phyloP scores from a whole-genome alignment of 164 flowering plant genomes.

The Vitis rotundifolia region DNA sequence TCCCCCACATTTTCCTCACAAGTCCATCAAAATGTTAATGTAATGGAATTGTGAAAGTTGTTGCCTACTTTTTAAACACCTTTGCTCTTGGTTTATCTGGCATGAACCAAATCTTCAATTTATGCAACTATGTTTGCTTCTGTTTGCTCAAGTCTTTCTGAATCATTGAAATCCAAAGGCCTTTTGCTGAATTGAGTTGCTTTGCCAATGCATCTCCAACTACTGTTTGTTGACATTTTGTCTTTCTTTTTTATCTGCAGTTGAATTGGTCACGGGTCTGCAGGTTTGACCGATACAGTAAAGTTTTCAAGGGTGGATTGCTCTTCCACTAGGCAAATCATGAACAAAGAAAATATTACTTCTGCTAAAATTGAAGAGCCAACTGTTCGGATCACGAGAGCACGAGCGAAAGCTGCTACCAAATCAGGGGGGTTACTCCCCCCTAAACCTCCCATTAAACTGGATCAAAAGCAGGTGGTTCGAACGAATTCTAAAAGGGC shows the following conservation, averaged over 20 bases:
- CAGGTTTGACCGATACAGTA: slow-evolving; percentile 25
- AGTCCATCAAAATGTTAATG: too few relatives aligned
- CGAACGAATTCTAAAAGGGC: slow-evolving; percentile 30
- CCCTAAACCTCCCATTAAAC: slow-evolving; percentile 26
- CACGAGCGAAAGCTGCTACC: slow-evolving; percentile 35
- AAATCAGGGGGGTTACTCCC: slow-evolving; percentile 12
- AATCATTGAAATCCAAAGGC: too few relatives aligned
- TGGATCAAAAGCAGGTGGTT: slow-evolving; percentile 22
- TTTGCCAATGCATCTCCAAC: neutral
- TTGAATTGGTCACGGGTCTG: slow-evolving; percentile 3
- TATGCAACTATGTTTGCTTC: too few relatives aligned
- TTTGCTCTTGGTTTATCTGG: too few relatives aligned
- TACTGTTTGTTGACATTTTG: neutral
- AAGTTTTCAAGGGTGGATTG: neutral
- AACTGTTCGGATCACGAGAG: slow-evolving; percentile 29
- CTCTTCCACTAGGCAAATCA: slow-evolving; percentile 20
- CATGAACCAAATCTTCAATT: too few relatives aligned
- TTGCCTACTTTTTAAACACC: too few relatives aligned
- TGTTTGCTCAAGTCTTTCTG: too few relatives aligned
- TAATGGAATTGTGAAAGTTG: too few relatives aligned
- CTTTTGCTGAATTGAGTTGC: neutral
- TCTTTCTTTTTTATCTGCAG: slow-evolving; percentile 5
- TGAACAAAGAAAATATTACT: slow-evolving; percentile 29
- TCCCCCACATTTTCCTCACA: too few relatives aligned
- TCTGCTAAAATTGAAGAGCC: slow-evolving; percentile 19